A percentile compares a stretch with the other conserved stretches of the same genome.
These are phyloP conservation scores for Crataegus laevigata DNA, from an alignment of 306 rosid species.

Conservation along the genomic window DNA sequence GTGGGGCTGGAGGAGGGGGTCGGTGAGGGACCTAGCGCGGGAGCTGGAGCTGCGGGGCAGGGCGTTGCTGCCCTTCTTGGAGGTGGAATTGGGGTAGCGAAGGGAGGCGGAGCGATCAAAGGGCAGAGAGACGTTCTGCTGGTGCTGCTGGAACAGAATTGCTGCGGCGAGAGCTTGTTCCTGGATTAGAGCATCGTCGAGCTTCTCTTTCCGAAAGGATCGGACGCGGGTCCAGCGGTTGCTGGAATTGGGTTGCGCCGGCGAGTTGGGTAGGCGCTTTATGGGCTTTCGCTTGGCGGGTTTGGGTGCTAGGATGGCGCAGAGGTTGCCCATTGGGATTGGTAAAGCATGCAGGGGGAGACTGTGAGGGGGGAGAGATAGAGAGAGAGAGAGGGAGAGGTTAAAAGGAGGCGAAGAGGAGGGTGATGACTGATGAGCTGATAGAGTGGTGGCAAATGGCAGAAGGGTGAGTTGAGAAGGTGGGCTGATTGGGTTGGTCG, in stretches of 20 bases:
- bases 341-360: slow-evolving; percentile 31
- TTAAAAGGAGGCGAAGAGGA: not conserved
- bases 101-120: slow-evolving; percentile 83
- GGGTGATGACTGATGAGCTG: not conserved
- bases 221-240: slow-evolving; percentile 50
- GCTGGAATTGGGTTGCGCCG: slow-evolving; percentile 27
- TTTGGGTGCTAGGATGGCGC: slow-evolving; percentile 47
- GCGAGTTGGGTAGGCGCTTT: slow-evolving; percentile 52
- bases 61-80: slow-evolving; percentile 40
- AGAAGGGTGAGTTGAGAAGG: not conserved
- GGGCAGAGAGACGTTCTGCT: slow-evolving; percentile 32
- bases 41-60: slow-evolving; percentile 86
- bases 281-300: slow-evolving; percentile 26
- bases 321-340: slow-evolving; percentile 71
- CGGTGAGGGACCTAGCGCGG: slow-evolving; percentile 79
- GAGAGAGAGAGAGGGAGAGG: not conserved
- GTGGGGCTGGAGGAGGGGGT: slow-evolving; percentile 87
- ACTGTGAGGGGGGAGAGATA: not conserved
- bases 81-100: slow-evolving; percentile 52
- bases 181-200: slow-evolving; percentile 48
- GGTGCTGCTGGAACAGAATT: slow-evolving; percentile 62
- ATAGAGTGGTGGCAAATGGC: not conserved
- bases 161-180: slow-evolving; percentile 93
- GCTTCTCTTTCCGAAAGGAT: slow-evolving; percentile 45
- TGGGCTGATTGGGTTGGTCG: not conserved